A percentile compares a stretch with the other conserved stretches of the same genome.
These are phyloP conservation scores for Clarireedia sp. DNA, from an alignment of 2,329 filamentous ascomycete genomes.

Conservation along the genomic window DNA sequence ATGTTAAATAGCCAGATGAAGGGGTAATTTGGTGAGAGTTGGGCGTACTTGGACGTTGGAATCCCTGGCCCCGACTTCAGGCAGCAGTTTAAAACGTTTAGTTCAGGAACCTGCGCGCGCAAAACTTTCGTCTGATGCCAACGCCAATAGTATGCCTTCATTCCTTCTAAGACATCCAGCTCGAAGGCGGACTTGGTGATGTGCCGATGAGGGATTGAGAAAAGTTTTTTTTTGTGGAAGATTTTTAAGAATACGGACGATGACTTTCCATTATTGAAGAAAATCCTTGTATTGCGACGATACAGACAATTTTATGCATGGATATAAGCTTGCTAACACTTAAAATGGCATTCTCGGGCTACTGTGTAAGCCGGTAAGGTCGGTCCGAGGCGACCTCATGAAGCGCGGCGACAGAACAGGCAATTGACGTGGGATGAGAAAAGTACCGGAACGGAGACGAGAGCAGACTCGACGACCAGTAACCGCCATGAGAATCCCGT, in stretches of 20 bases:
- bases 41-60: constrained; percentile 3
- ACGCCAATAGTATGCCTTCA: neutral
- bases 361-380: constrained; percentile 3
- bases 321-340: neutral
- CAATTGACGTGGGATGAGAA: neutral
- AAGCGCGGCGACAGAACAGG: neutral
- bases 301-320: constrained; percentile 1
- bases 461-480: neutral
- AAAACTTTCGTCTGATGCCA: neutral
- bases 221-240: neutral
- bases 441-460: constrained; percentile 6
- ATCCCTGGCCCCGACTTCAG: constrained; percentile 8
- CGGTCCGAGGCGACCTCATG: constrained; percentile 1
- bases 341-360: neutral
- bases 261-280: neutral
- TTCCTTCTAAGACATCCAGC: neutral
- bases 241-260: neutral
- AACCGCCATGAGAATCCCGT: constrained; percentile 1
- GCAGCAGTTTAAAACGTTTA: constrained; percentile 9
- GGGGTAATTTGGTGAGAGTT: constrained; percentile 6
- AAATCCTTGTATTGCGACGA: constrained; percentile 1
- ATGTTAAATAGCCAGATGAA: neutral
- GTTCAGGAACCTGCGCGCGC: neutral
- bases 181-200: neutral
- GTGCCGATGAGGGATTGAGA: neutral